These are phyloP conservation scores for Prunus kanzakura DNA, from an alignment of 306 rosid genomes.

Conservation along the genomic window DNA sequence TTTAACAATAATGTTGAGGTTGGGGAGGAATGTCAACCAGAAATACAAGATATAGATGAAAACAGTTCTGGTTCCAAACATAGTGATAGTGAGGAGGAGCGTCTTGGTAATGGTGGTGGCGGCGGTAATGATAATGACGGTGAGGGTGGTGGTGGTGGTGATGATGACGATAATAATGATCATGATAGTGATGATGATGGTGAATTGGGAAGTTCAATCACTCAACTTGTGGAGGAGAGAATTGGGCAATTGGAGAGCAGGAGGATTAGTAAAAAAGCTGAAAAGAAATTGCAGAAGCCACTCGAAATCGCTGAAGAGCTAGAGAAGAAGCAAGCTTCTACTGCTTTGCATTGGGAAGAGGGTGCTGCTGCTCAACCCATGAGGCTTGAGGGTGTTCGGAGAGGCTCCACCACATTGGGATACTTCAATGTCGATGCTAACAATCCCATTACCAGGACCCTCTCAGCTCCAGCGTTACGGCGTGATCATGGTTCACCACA, in stretches of 20 bases:
- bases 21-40: slow-evolving; percentile 23
- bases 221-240: slow-evolving; percentile 61
- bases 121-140: slow-evolving; percentile 38
- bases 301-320: slow-evolving; percentile 83
- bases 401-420: slow-evolving; percentile 79
- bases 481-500: slow-evolving; percentile 93
- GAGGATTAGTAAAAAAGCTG: slow-evolving; percentile 40
- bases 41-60: slow-evolving; percentile 29
- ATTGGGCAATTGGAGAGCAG: slow-evolving; percentile 58
- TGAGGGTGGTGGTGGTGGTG: slow-evolving; percentile 41
- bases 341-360: slow-evolving; percentile 86
- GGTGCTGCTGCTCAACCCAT: slow-evolving; percentile 99
- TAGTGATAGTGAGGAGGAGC: slow-evolving; percentile 31
- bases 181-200: slow-evolving; percentile 43
- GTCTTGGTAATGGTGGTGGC: slow-evolving; percentile 30
- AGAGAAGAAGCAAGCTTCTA: slow-evolving; percentile 91
- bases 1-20: slow-evolving; percentile 16
- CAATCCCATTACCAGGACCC: slow-evolving; percentile 60
- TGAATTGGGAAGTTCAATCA: slow-evolving; percentile 23
- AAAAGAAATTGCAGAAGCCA: slow-evolving; percentile 54
- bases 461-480: slow-evolving; percentile 65
- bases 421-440: slow-evolving; percentile 70
- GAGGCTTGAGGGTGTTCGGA: slow-evolving; percentile 89
- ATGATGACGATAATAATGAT: slow-evolving; percentile 31
- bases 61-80: slow-evolving; percentile 18